These are phyloP conservation scores for Ramaria rubella DNA, from an alignment of 768 basidiomycete species.

Conservation along the genomic window DNA sequence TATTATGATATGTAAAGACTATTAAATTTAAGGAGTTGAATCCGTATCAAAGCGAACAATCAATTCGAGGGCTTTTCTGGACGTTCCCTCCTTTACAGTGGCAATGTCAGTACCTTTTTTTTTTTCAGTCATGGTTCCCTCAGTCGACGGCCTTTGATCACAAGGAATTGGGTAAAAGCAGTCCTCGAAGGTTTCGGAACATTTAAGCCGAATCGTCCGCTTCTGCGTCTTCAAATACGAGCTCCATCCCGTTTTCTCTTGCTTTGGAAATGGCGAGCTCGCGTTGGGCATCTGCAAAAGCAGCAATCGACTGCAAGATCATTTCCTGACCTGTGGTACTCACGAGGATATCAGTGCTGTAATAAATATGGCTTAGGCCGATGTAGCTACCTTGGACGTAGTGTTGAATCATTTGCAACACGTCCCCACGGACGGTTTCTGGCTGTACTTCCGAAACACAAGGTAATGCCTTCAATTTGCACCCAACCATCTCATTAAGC, in stretches of 20 bases:
- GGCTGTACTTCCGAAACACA: conserved; percentile 17
- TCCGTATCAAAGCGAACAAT: no score
- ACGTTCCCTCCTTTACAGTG: no score
- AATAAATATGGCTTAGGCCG: conserved; percentile 9
- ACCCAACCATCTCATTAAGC: conserved; percentile 60
- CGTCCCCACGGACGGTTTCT: conserved; percentile 41
- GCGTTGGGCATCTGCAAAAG: conserved; percentile 37
- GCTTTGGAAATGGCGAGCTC: background rate
- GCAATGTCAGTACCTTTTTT: no score
- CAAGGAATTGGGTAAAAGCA: no score
- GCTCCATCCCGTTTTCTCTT: background rate
- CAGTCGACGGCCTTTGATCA: no score
- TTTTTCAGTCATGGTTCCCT: no score
- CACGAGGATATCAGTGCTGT: background rate
- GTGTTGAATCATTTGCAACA: conserved; percentile 56
- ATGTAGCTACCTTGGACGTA: conserved; percentile 75
- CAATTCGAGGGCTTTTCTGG: no score
- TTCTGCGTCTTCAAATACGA: background rate
- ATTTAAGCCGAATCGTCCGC: no score
- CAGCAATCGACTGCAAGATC: conserved; percentile 50
- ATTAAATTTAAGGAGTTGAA: no score
- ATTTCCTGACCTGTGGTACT: conserved; percentile 46
- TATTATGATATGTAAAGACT: no score
- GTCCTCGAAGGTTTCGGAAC: no score
- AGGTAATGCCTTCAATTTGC: conserved; percentile 46